Percentiles rank a stretch among this genome's conserved stretches.
These are phyloP conservation scores for Teratosphaeria pseudoeucalypti DNA, from an alignment of 2,329 filamentous ascomycete species.

Conservation along the genomic window DNA sequence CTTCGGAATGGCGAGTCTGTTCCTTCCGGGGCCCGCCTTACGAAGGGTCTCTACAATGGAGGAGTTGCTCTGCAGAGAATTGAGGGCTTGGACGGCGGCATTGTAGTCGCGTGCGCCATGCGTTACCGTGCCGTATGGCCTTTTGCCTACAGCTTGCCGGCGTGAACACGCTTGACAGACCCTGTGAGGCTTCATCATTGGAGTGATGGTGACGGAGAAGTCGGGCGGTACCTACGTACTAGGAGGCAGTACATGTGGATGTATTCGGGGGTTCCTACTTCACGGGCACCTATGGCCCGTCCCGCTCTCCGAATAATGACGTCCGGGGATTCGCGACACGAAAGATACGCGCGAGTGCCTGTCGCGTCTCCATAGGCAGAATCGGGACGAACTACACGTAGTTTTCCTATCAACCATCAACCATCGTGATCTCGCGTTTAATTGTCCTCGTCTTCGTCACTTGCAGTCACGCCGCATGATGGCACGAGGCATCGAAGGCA, in stretches of 20 bases:
- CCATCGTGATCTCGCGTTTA: not conserved
- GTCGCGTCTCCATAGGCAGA: not conserved
- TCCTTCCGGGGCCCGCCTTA: conserved; percentile 63
- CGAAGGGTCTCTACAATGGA: conserved; percentile 65
- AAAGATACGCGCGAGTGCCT: not conserved
- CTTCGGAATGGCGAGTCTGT: conserved; percentile 67
- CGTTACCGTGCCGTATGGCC: conserved; percentile 6
- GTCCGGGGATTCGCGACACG: not conserved
- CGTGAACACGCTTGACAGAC: conserved; percentile 5
- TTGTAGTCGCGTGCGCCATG: conserved; percentile 18
- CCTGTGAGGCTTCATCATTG: conserved; percentile 2
- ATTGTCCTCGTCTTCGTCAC: not conserved
- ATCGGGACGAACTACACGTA: not conserved
- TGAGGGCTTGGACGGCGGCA: conserved; percentile 62
- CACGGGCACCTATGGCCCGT: too few species aligned
- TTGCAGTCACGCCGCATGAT: conserved; percentile 16
- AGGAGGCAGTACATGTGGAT: too few species aligned
- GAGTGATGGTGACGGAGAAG: too few species aligned
- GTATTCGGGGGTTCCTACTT: too few species aligned
- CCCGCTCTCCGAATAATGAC: not conserved
- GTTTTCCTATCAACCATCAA: too few species aligned
- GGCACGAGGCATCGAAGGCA: conserved; percentile 37
- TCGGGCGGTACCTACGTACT: too few species aligned
- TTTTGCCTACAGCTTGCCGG: conserved; percentile 1
- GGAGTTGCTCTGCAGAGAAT: conserved; percentile 70